Conservation (phyloP, 306 rosid species). For the Calophaca sinica region DNA sequence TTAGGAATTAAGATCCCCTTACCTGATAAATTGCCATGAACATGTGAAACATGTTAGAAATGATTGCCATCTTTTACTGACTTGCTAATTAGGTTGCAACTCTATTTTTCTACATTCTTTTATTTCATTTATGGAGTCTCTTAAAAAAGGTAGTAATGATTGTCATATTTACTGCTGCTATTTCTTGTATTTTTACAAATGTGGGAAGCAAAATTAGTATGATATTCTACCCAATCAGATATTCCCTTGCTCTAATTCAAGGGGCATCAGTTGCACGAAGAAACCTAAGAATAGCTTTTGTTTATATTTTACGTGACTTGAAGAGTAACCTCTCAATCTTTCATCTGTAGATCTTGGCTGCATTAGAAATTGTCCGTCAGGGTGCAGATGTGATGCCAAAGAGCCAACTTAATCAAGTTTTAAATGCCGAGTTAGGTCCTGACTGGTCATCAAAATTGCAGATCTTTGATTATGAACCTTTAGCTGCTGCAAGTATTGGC, state of each 20-base stretch:
- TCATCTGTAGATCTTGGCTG: slow-evolving; percentile 80
- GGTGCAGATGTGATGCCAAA: slow-evolving; percentile 98
- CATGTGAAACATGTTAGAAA: slow-evolving; percentile 2
- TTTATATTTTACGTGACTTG: slow-evolving; percentile 17
- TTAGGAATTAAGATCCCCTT: slow-evolving; percentile 15
- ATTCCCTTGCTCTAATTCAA: slow-evolving; percentile 21
- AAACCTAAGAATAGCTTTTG: slow-evolving; percentile 26
- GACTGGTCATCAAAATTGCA: slow-evolving; percentile 78
- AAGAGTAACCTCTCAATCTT: slow-evolving; percentile 29
- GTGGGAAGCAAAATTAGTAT: slow-evolving; percentile 7
- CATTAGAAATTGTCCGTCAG: slow-evolving; percentile 94
- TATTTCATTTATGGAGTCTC: slow-evolving; percentile 28
- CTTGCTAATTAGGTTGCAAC: slow-evolving; percentile 28
- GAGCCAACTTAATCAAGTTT: slow-evolving; percentile 86
- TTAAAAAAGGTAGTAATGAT: slow-evolving; percentile 20
- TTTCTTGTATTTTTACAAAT: slow-evolving; percentile 39
- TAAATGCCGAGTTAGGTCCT: slow-evolving; percentile 83
- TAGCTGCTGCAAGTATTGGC: slow-evolving; percentile 98
- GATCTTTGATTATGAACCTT: slow-evolving; percentile 89
- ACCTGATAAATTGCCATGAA: not conserved
- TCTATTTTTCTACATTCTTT: slow-evolving; percentile 7
- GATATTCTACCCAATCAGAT: slow-evolving; percentile 29
- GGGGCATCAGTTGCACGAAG: slow-evolving; percentile 31
- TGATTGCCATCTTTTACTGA: slow-evolving; percentile 23
- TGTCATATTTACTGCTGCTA: slow-evolving; percentile 18